Base-by-base conservation (phyloP, 2,329 filamentous ascomycete species). In the Elsinoe ampelina region DNA sequence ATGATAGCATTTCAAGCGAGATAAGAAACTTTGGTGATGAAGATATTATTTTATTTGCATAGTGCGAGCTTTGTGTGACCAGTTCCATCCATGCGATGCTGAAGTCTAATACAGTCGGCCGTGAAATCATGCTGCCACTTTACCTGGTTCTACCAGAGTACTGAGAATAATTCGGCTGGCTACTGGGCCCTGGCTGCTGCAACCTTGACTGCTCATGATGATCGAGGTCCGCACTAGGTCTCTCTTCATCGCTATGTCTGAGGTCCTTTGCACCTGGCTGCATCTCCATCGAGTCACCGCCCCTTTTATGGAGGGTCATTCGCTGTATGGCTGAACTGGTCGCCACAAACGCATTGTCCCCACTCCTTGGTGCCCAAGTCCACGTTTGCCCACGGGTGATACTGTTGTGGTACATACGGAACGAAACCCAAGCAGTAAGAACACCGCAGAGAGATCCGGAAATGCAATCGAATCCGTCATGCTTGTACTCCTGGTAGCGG, bases 381-480 rank as follows among this genome's bases (percentile, higher is more conserved):
- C 90, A 95, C 12, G 91, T 91, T 1, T 85, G 86, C 5, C 89
- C 89, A n/a, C 80, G 78, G 17, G 75, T 76, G 60, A 95, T 83
- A 0, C 90, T 89, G 8, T 93, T 73, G 67, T 96, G 89, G 67
- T 95, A 96, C 74, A 85, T 89, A 20, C 87, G 79, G 74, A 95
- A 95, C 2, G 84, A 80, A 63, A 92, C 83, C 68, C 84, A 84
- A 17, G 87, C 81, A 36, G 81, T 81, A 43, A 83, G 71, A 12
- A 85, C 78, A 7, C 92, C 92, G 60, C 96, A 86, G 11, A 87
- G 62, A 57, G 85, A 86, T n/a, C 92, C 92, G 61, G 87, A 89
- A 2, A 96, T 72, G 62, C 96, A 87, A 62, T 97, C 92, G 68
- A 95, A 92, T n/a, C 85, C 90, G 68, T 92, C 87, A 70, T 97